A percentile compares a stretch with the other conserved stretches of the same genome.
These are phyloP conservation scores for Cystoderma amianthinum DNA, from an alignment of 768 basidiomycete species.

Conservation along the genomic window DNA sequence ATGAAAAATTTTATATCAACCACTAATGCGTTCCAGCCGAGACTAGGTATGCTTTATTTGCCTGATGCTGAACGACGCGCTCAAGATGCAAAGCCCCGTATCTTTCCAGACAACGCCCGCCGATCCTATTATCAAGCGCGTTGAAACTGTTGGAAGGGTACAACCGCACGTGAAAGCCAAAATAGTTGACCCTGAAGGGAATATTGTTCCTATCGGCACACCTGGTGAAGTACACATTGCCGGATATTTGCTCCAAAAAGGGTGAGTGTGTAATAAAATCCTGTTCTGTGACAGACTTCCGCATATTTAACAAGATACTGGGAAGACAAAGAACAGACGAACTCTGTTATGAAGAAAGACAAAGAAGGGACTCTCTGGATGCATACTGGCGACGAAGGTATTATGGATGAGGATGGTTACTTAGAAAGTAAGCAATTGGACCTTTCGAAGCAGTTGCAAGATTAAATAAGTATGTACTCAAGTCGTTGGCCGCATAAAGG, in stretches of 20 bases:
- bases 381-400: slow-evolving; percentile 77
- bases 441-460: not conserved
- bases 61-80: not conserved
- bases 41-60: slow-evolving; percentile 40
- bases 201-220: slow-evolving; percentile 61
- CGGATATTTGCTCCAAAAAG: slow-evolving; percentile 77
- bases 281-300: no score
- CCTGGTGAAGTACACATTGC: slow-evolving; percentile 71
- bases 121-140: slow-evolving; percentile 67
- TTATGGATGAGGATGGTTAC: slow-evolving; percentile 80
- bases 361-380: slow-evolving; percentile 65
- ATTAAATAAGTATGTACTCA: not conserved
- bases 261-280: slow-evolving; percentile 30
- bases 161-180: slow-evolving; percentile 78
- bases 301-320: slow-evolving; percentile 50
- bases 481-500: slow-evolving; percentile 82
- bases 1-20: slow-evolving; percentile 4
- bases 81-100: slow-evolving; percentile 47
- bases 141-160: slow-evolving; percentile 76
- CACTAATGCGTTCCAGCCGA: slow-evolving; percentile 40
- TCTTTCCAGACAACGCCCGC: slow-evolving; percentile 72
- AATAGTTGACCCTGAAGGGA: slow-evolving; percentile 49
- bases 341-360: slow-evolving; percentile 45
- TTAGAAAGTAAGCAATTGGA: slow-evolving; percentile 44
- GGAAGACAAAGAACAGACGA: slow-evolving; percentile 65